Base-by-base conservation (phyloP, 148 eudicot genomes). In the Camellia japonica region DNA sequence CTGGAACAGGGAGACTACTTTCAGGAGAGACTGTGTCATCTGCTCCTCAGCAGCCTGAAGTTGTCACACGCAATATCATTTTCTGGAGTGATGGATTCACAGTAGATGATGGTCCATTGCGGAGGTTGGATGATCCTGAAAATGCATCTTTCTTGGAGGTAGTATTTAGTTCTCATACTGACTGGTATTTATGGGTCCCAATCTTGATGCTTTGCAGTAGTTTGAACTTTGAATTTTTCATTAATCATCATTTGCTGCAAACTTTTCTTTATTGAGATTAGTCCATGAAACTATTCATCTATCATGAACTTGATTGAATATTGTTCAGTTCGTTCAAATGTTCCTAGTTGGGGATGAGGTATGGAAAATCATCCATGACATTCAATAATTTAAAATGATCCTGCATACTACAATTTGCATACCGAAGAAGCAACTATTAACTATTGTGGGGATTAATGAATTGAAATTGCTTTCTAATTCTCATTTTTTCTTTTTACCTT, bases 1-100 rank as follows among this genome's bases (percentile, higher is more conserved):
- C 87, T 77, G 97, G 97, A 83, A 87, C 91, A 16, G 93, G 84
- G 77, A 93, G 97, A 80, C 80, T 89, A 23, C 95, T 93, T 38
- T 90, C 97, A 9, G 97, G 95, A 62, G 97, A 84, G 84, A 78
- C 80, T 13, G 83, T 83, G 14, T 44, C 94, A 52, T 14, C 91
- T 83, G 71, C 85, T 66, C 84, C 86, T 4, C 88, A 88, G 81
- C 89, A 81, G 66, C 90, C 91, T 77, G 91, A 86, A 78, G 58
- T 64, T 20, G 72, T 84, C 55, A 79, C 70, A 2, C 93, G 87
- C 82, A 90, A 78, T 13, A 89, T 93, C 73, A 80, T 81, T 75
- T 88, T 93, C 63, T 93, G 97, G 97, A 89, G 79, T 65, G 89
- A 93, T 81, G 97, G 97, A 20, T 93, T 91, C 70, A 88, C 94